Percentiles rank a stretch among this genome's conserved stretches.
Conservation (phyloP, 805 yeast genomes). For the Ogataea salicorniae region DNA sequence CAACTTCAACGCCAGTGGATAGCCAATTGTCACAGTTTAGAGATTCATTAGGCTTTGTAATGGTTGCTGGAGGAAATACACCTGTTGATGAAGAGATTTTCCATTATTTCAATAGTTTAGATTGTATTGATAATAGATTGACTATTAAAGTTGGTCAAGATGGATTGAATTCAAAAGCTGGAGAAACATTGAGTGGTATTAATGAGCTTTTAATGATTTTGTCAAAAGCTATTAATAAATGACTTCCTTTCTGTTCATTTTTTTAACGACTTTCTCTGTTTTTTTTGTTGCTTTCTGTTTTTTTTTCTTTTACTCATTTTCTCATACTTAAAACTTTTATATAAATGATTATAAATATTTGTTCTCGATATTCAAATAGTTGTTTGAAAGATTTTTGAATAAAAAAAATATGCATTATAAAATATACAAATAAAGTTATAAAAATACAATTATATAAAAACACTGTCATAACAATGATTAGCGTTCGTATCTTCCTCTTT, state of each 20-base stretch:
- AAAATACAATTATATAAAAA: no score
- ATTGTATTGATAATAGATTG: conserved; percentile 40
- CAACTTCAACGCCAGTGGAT: neutral
- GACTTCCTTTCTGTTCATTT: neutral
- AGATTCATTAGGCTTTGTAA: conserved; percentile 36
- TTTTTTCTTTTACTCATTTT: neutral
- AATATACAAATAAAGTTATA: no score
- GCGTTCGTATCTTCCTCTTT: no score
- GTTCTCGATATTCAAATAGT: no score
- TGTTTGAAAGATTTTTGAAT: no score
- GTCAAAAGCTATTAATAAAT: conserved; percentile 13
- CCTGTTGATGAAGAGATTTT: conserved; percentile 67
- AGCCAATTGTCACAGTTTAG: neutral
- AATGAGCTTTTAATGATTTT: conserved; percentile 61
- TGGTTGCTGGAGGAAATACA: conserved; percentile 61
- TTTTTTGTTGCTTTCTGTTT: neutral
- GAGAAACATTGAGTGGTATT: conserved; percentile 59
- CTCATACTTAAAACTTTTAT: neutral
- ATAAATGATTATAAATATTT: no score
- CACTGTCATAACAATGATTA: no score
- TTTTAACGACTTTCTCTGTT: neutral
- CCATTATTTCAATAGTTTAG: conserved; percentile 45
- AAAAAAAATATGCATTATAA: no score
- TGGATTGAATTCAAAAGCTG: conserved; percentile 40
- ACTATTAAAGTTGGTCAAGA: conserved; percentile 55